phyloP scores from a whole-genome alignment of 192 early-diverging fungal species.

The Rhizoclosmatium sp. region DNA sequence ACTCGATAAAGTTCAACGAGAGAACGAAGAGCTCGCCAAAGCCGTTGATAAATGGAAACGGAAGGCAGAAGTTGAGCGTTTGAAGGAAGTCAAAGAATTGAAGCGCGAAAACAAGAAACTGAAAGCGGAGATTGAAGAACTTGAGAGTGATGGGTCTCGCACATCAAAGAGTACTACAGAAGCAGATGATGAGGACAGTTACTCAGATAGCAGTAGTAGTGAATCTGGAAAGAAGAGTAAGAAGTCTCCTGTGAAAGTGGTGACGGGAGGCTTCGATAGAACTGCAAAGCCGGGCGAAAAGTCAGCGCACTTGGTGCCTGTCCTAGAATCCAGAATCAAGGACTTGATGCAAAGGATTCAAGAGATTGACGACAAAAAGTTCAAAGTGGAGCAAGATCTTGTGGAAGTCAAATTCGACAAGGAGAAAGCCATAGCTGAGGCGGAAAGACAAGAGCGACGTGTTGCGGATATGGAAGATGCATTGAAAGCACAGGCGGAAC shows the following conservation, averaged over 20 bases:
- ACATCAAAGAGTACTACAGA: constrained; percentile 1
- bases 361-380: constrained; percentile 39
- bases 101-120: constrained; percentile 20
- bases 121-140: constrained; percentile 13
- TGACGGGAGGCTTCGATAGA: constrained; percentile 1
- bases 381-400: constrained; percentile 34
- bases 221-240: constrained; percentile 1
- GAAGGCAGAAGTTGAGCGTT: constrained; percentile 12
- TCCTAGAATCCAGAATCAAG: constrained; percentile 49
- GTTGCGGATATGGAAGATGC: constrained; percentile 43
- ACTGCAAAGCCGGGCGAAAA: constrained; percentile 28
- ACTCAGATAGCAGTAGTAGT: constrained; percentile 8
- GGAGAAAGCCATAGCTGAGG: constrained; percentile 29
- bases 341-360: constrained; percentile 46
- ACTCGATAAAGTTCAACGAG: not conserved
- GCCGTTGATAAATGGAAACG: constrained; percentile 20
- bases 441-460: constrained; percentile 21
- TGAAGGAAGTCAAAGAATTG: constrained; percentile 44
- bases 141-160: not conserved
- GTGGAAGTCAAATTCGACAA: constrained; percentile 32
- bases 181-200: constrained; percentile 28
- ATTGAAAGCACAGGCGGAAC: constrained; percentile 19
- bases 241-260: constrained; percentile 4
- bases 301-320: constrained; percentile 23
- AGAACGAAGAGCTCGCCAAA: not conserved